Evolutionary conservation across 805 yeast species (phyloP).

Genomic region (Saturnispora galanensis): DNA sequence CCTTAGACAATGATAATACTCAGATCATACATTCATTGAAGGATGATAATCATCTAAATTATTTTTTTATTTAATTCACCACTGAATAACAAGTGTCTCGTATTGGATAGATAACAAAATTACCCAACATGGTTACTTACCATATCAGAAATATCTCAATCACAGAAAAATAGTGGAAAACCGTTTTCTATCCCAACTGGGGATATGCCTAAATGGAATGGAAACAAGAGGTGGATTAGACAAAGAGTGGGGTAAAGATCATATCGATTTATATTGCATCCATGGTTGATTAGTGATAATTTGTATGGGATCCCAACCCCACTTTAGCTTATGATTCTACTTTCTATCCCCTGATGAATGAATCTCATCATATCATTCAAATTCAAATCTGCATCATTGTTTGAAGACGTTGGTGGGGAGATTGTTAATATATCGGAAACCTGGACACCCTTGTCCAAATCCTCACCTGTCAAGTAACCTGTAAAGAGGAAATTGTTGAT

Average conservation of each 20-base stretch:
- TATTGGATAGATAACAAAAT: too few species aligned
- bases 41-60: too few species aligned
- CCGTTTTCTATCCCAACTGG: too few species aligned
- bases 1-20: too few species aligned
- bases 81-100: too few species aligned
- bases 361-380: conserved; percentile 34
- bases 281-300: neutral
- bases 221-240: neutral
- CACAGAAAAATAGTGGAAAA: too few species aligned
- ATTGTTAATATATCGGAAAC: conserved; percentile 13
- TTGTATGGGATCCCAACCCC: conserved; percentile 1
- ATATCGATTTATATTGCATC: conserved; percentile 1
- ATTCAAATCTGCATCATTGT: conserved; percentile 17
- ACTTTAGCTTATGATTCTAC: conserved; percentile 10
- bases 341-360: conserved; percentile 35
- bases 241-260: neutral
- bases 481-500: conserved; percentile 48
- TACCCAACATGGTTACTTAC: too few species aligned
- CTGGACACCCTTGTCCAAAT: conserved; percentile 26
- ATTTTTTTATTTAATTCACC: too few species aligned
- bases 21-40: too few species aligned
- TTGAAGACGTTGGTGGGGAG: neutral
- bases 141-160: too few species aligned
- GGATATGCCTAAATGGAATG: too few species aligned
- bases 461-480: conserved; percentile 49